A percentile compares a stretch with the other conserved stretches of the same genome.
Conservation (phyloP, 768 basidiomycete genomes). For the Lactifluus piperatus region DNA sequence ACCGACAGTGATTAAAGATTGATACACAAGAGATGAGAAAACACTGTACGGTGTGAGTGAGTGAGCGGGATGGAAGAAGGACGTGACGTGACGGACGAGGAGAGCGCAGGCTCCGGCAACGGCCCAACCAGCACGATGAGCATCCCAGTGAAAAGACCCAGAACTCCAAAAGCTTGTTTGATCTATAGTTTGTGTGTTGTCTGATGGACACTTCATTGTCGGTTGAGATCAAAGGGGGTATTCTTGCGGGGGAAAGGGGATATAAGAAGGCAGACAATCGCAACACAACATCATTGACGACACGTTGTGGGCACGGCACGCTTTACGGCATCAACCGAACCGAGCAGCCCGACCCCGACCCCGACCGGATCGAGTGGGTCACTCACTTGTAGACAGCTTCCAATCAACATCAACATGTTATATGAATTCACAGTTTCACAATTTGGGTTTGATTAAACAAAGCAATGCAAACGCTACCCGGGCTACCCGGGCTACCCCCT, state of each 20-base stretch:
- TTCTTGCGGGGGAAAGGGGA: neutral
- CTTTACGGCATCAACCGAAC: too few species aligned
- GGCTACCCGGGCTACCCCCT: too few species aligned
- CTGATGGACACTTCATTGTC: slow-evolving; percentile 37
- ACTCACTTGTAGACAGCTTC: too few species aligned
- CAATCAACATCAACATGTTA: too few species aligned
- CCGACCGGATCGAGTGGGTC: too few species aligned
- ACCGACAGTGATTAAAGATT: slow-evolving; percentile 59
- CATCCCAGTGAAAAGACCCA: slow-evolving; percentile 46
- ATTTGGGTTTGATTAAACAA: too few species aligned
- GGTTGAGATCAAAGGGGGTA: neutral
- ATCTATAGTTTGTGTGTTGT: slow-evolving; percentile 43
- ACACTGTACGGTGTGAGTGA: slow-evolving; percentile 34
- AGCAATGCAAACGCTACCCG: too few species aligned
- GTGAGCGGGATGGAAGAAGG: neutral
- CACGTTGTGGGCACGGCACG: too few species aligned
- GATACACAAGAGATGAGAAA: slow-evolving; percentile 49
- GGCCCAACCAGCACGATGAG: slow-evolving; percentile 65
- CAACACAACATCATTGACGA: too few species aligned
- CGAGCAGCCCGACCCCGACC: too few species aligned
- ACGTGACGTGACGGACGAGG: slow-evolving; percentile 35
- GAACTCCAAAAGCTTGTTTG: slow-evolving; percentile 56
- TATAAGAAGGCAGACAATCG: neutral
- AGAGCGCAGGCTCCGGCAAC: slow-evolving; percentile 54
- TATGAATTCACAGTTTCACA: too few species aligned